phyloP scores from a whole-genome alignment of 176 grass and related monocot species.

The Aechmea fasciata region DNA sequence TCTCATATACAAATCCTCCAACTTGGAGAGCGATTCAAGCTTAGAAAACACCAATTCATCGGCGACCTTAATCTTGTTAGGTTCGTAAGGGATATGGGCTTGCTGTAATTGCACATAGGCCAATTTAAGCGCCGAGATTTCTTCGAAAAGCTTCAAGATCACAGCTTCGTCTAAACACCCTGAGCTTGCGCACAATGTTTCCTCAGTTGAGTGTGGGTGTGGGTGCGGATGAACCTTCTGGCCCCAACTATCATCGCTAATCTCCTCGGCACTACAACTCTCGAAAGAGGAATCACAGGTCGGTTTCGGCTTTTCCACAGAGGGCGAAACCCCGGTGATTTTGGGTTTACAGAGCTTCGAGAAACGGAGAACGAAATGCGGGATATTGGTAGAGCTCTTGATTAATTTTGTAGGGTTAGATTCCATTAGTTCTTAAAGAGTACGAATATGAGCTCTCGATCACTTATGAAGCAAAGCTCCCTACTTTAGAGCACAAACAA shows the following conservation, averaged over 20 bases:
- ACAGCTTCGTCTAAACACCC: slow-evolving; percentile 34
- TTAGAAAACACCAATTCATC: slow-evolving; percentile 38
- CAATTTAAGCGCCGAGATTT: slow-evolving; percentile 49
- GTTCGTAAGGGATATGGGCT: slow-evolving; percentile 48
- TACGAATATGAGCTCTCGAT: too few relatives aligned
- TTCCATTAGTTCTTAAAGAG: slow-evolving; percentile 42
- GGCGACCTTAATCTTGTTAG: slow-evolving; percentile 30
- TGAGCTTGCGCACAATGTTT: slow-evolving; percentile 8
- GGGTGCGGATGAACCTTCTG: slow-evolving; percentile 43
- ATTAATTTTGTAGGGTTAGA: slow-evolving; percentile 23
- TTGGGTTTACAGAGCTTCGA: slow-evolving; percentile 72
- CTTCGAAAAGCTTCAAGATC: slow-evolving; percentile 43
- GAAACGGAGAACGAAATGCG: slow-evolving; percentile 21
- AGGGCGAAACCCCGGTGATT: slow-evolving; percentile 34
- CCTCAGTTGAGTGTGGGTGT: slow-evolving; percentile 12
- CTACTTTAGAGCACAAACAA: slow-evolving; percentile 13
- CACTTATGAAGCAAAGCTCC: background rate
- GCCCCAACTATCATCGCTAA: slow-evolving; percentile 23
- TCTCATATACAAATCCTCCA: slow-evolving; percentile 46
- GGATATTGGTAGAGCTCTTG: slow-evolving; percentile 26
- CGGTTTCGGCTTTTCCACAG: slow-evolving; percentile 27
- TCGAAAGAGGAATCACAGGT: too few relatives aligned
- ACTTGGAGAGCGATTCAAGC: slow-evolving; percentile 35
- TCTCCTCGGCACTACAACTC: slow-evolving; percentile 12
- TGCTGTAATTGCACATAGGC: slow-evolving; percentile 63